Evolutionary conservation across 768 basidiomycete species (phyloP).

Genomic region (Suillus brevipes): DNA sequence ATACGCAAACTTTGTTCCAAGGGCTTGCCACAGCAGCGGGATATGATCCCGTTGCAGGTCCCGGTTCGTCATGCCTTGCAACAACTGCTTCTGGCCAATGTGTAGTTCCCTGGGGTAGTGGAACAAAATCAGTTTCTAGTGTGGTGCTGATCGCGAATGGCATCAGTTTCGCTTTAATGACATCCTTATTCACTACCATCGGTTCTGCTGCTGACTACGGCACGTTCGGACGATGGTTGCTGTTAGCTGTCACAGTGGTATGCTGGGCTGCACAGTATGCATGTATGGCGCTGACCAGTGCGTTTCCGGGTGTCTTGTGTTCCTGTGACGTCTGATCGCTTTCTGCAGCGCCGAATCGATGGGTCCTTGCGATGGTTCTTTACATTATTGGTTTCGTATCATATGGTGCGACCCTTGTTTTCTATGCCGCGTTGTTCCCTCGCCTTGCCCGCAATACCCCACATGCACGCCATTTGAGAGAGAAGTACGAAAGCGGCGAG

Average conservation of each 20-base stretch:
- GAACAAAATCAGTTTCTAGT: conserved; percentile 73
- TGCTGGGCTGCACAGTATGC: conserved; percentile 85
- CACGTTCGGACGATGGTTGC: conserved; percentile 72
- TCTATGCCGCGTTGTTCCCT: conserved; percentile 78
- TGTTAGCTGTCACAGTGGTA: conserved; percentile 67
- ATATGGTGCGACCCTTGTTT: conserved; percentile 80
- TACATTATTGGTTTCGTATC: conserved; percentile 80
- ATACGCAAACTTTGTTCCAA: conserved; percentile 76
- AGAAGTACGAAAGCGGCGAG: conserved; percentile 59
- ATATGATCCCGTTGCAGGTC: conserved; percentile 67
- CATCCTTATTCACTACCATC: conserved; percentile 77
- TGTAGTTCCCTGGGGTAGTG: conserved; percentile 74
- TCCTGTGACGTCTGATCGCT: background rate
- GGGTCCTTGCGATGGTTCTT: conserved; percentile 75
- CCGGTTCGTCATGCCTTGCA: conserved; percentile 67
- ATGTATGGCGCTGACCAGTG: conserved; percentile 71
- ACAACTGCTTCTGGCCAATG: conserved; percentile 65
- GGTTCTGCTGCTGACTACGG: conserved; percentile 43
- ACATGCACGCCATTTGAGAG: conserved; percentile 54
- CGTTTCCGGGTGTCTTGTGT: conserved; percentile 17
- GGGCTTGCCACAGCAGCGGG: conserved; percentile 70
- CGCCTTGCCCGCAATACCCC: conserved; percentile 78
- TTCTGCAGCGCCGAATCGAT: conserved; percentile 56
- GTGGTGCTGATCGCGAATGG: conserved; percentile 79
- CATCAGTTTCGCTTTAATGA: conserved; percentile 78